phyloP scores from a whole-genome alignment of 1,139 yeast genomes.

The Magnusiomyces fungicola region DNA sequence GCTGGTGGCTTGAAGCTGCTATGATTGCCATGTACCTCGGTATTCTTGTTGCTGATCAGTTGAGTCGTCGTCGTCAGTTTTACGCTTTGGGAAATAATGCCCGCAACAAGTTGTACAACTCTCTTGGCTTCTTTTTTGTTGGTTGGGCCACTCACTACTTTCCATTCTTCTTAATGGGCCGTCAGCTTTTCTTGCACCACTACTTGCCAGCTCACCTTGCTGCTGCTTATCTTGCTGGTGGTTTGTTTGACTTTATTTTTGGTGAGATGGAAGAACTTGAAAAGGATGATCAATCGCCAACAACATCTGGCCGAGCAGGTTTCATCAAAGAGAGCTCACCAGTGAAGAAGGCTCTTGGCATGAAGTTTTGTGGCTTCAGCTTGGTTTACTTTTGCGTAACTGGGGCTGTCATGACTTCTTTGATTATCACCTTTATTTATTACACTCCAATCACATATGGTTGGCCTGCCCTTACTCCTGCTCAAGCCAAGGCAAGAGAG shows the following conservation, averaged over 20 bases:
- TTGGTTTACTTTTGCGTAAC: constrained; percentile 32
- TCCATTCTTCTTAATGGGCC: constrained; percentile 85
- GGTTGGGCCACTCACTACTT: constrained; percentile 89
- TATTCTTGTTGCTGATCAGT: constrained; percentile 59
- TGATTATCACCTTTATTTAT: constrained; percentile 60
- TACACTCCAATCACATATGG: constrained; percentile 88
- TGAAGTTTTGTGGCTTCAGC: constrained; percentile 17
- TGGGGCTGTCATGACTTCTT: constrained; percentile 38
- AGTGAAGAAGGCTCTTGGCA: constrained; percentile 16
- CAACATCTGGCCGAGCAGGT: too few species aligned
- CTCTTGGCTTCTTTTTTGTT: constrained; percentile 73
- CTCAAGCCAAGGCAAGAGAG: constrained; percentile 64
- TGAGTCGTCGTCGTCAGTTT: constrained; percentile 66
- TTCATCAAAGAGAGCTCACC: too few species aligned
- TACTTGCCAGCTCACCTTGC: constrained; percentile 93
- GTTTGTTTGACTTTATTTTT: constrained; percentile 68
- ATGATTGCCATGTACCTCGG: constrained; percentile 63
- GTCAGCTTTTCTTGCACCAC: constrained; percentile 93
- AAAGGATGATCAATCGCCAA: too few species aligned
- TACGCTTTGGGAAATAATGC: constrained; percentile 53
- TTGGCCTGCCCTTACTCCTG: constrained; percentile 52
- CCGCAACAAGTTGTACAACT: constrained; percentile 68
- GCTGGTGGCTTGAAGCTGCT: constrained; percentile 83
- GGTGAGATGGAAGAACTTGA: constrained; percentile 41
- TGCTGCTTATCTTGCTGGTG: constrained; percentile 80